Conservation (phyloP, 176 grass and related monocot genomes). For the Melocanna baccifera region DNA sequence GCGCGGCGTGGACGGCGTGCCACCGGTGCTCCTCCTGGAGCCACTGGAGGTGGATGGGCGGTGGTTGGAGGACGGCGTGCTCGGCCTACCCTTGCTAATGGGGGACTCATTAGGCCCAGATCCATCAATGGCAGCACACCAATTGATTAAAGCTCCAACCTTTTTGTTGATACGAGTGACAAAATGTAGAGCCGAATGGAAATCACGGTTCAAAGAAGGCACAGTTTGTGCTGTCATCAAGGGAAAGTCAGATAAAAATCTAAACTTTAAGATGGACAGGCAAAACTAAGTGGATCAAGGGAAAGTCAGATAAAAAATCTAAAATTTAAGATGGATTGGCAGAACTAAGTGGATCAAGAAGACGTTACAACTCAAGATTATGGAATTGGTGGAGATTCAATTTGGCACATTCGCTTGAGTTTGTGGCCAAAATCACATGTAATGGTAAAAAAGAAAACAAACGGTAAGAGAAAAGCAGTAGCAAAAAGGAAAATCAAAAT, state of each 20-base stretch:
- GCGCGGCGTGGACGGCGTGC: conserved; percentile 70
- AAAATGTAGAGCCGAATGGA: neutral
- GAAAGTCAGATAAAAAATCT: too few species aligned
- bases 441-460: neutral
- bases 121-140: conserved; percentile 43
- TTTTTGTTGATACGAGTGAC: neutral
- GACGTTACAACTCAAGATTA: neutral
- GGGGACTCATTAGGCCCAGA: conserved; percentile 85
- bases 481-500: neutral
- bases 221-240: neutral
- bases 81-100: conserved; percentile 57
- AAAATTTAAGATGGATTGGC: too few species aligned
- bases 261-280: neutral
- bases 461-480: too few species aligned
- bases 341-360: too few species aligned
- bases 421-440: neutral
- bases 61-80: conserved; percentile 53
- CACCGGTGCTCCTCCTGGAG: conserved; percentile 30
- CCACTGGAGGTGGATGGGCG: conserved; percentile 39
- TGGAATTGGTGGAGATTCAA: neutral
- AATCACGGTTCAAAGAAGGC: neutral
- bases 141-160: neutral
- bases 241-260: neutral
- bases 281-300: neutral
- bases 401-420: neutral